Evolutionary conservation across 1,139 yeast genomes (phyloP).

Genomic region (Magnusiomyces ingens): DNA sequence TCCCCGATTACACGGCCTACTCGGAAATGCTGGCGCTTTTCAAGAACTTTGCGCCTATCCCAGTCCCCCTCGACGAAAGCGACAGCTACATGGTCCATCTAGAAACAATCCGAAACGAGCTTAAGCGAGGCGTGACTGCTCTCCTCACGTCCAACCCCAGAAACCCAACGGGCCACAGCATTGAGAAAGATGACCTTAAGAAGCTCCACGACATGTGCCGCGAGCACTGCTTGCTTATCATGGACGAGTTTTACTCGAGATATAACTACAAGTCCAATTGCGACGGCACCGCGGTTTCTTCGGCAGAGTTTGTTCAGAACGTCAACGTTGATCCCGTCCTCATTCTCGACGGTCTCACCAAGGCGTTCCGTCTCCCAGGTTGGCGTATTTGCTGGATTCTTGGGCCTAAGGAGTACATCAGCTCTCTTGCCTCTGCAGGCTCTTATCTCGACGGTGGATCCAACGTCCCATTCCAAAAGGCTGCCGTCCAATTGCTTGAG

Average conservation of each 20-base stretch:
- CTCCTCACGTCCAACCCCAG: conserved; percentile 56
- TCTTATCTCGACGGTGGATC: conserved; percentile 62
- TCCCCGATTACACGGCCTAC: conserved; percentile 66
- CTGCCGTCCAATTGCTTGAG: conserved; percentile 52
- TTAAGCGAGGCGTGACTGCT: conserved; percentile 58
- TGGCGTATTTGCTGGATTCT: conserved; percentile 67
- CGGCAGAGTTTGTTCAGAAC: conserved; percentile 51
- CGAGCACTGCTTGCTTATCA: conserved; percentile 50
- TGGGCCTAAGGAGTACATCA: conserved; percentile 59
- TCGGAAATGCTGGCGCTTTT: conserved; percentile 66
- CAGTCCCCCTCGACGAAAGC: conserved; percentile 55
- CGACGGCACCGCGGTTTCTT: conserved; percentile 49
- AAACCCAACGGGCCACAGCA: conserved; percentile 59
- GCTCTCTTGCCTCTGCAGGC: conserved; percentile 55
- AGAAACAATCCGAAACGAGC: conserved; percentile 49
- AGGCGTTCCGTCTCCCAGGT: conserved; percentile 61
- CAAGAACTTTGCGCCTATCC: conserved; percentile 62
- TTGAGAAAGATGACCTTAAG: conserved; percentile 46
- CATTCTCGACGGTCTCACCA: conserved; percentile 58
- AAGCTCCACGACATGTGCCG: conserved; percentile 54
- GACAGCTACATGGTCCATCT: conserved; percentile 57
- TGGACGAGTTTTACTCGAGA: conserved; percentile 64
- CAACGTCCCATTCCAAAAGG: conserved; percentile 59
- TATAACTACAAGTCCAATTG: conserved; percentile 57
- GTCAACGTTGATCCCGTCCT: conserved; percentile 58